These are phyloP conservation scores for Sporothrix variecibatus DNA, from an alignment of 2,329 filamentous ascomycete genomes.

Conservation along the genomic window DNA sequence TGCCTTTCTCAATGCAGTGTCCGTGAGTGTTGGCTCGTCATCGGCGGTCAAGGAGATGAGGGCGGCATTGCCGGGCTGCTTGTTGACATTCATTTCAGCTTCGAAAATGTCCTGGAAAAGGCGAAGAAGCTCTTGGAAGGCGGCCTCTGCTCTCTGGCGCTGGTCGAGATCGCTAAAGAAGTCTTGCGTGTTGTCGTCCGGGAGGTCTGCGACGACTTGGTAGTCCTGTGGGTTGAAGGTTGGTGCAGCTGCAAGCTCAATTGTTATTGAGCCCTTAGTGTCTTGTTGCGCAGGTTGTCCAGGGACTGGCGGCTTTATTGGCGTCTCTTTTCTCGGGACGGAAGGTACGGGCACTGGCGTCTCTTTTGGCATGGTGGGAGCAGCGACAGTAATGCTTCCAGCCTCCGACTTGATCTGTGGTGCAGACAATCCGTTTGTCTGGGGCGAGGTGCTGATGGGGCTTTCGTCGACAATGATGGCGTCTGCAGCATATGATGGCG, in stretches of 20 bases:
- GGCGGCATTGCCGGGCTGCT: slow-evolving; percentile 56
- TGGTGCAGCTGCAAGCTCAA: slow-evolving; percentile 48
- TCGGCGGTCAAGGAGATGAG: slow-evolving; percentile 57
- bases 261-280: slow-evolving; percentile 42
- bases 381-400: neutral
- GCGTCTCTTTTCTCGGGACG: neutral
- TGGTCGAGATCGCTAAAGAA: slow-evolving; percentile 71
- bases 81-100: slow-evolving; percentile 69
- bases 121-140: slow-evolving; percentile 68
- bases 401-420: neutral
- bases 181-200: slow-evolving; percentile 57
- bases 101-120: slow-evolving; percentile 73
- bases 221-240: slow-evolving; percentile 57
- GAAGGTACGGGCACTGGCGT: neutral
- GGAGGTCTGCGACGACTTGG: slow-evolving; percentile 48
- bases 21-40: slow-evolving; percentile 66
- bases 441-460: neutral
- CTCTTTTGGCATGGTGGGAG: neutral
- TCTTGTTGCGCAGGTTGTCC: slow-evolving; percentile 26
- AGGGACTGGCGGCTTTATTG: neutral
- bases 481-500: slow-evolving; percentile 18
- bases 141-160: slow-evolving; percentile 75
- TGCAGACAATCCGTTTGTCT: slow-evolving; percentile 13
- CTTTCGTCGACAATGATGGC: neutral
- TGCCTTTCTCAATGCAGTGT: slow-evolving; percentile 67